Evolutionary conservation across 352 stramenopile species (phyloP), one percentile per base, ranked within the genome.

Genomic region (Phytophthora rubi): DNA sequence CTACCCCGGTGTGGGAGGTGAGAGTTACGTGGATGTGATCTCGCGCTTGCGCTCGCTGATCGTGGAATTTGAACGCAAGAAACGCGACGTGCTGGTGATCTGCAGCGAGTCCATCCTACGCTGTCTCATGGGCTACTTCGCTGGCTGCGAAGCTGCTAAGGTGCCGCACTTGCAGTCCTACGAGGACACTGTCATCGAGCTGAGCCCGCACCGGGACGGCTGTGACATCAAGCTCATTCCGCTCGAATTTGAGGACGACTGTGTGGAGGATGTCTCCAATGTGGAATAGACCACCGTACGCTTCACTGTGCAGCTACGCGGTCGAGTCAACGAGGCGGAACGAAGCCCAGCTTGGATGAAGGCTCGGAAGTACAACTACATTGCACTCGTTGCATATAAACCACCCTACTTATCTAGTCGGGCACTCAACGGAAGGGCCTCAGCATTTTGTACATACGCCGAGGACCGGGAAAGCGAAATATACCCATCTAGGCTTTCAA

Each of bases 21-120:
- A 98, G 73, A 97, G 90, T 61, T 98, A 98, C 75, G 83, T 97
- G 60, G 94, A 98, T 69, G 86, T 98, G 33, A 98, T 98, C 73
- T 94, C 93, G 28, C 87, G 94, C 15, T 66, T 98, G 52, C 82
- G 91, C 2, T 96, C 92, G 54, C 79, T 98, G 39, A 96, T 98
- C 53, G 94, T 98, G 37, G 94, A 98, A 79, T 94, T 98, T 53
- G 88, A 95, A 59, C 87, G 90, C 70, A 94, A 97, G 75, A 97
- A 95, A 73, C 88, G 88, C 61, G 88, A 95, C 69, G 83, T 93
- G 62, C 64, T 95, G n/a, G 82, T 95, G 44, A 94, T 95, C 58
- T 93, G 86, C 71, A 92, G 82, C 64, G 86, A 93, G 59, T 94
- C 86, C 9, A 82, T 95, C 18, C 65, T 93, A 44, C 84, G 88